A percentile compares a stretch with the other conserved stretches of the same genome.
phyloP scores from a whole-genome alignment of 805 yeast species.

The Sugiyamaella marilandica region DNA sequence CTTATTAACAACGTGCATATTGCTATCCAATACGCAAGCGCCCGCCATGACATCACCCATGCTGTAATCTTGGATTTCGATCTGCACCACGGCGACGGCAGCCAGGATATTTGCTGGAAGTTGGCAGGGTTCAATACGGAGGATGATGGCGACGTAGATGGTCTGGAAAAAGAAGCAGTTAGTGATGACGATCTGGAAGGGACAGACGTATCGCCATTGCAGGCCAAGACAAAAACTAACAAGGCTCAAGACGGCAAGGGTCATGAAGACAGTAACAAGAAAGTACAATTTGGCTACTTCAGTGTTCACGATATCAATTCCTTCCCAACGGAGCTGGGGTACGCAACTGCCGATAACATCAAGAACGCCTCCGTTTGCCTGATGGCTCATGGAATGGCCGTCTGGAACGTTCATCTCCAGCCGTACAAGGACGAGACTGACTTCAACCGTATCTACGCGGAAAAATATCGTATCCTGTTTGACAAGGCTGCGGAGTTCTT shows the following conservation, averaged over 20 bases:
- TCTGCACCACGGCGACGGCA: constrained; percentile 85
- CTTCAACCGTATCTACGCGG: constrained; percentile 56
- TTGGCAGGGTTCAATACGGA: constrained; percentile 59
- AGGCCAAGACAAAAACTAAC: constrained; percentile 9
- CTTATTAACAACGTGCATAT: constrained; percentile 76
- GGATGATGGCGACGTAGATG: constrained; percentile 37
- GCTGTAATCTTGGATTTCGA: constrained; percentile 80
- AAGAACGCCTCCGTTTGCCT: constrained; percentile 76
- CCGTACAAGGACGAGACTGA: constrained; percentile 60
- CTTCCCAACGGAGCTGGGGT: constrained; percentile 77
- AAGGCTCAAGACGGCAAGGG: constrained; percentile 15
- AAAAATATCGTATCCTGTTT: constrained; percentile 56
- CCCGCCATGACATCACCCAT: constrained; percentile 61
- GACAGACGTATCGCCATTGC: neutral
- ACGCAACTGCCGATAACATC: constrained; percentile 64
- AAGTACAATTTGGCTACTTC: constrained; percentile 72
- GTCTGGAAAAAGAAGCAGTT: constrained; percentile 19
- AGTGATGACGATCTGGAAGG: neutral
- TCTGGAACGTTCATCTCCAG: constrained; percentile 81
- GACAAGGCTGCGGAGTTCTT: constrained; percentile 64
- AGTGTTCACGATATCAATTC: constrained; percentile 83
- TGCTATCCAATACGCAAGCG: constrained; percentile 70
- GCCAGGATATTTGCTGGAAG: constrained; percentile 82
- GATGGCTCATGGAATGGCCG: constrained; percentile 66
- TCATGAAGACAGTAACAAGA: constrained; percentile 12